Evolutionary conservation across 768 basidiomycete species (phyloP).

Genomic region (Daedalea quercina): DNA sequence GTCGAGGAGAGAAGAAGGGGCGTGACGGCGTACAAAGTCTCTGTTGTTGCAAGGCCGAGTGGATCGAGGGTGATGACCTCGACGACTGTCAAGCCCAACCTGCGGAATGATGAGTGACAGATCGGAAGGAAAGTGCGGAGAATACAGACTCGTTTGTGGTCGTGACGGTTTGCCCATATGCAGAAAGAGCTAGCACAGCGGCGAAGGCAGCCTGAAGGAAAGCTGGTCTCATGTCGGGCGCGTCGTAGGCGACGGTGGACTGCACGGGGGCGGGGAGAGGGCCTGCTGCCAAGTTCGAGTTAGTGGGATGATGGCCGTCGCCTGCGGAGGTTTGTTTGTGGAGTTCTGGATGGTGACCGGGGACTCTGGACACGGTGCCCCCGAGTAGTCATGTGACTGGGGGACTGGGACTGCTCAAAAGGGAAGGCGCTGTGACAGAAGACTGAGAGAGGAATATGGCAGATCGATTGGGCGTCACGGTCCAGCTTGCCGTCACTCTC

Average conservation of each 20-base stretch:
- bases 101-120: slow-evolving; percentile 12
- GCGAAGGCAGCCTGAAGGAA: slow-evolving; percentile 4
- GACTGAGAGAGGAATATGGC: not conserved
- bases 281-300: too few relatives aligned
- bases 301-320: not conserved
- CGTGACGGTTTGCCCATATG: slow-evolving; percentile 39
- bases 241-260: slow-evolving; percentile 7
- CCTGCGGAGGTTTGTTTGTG: too few relatives aligned
- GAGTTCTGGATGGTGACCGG: too few relatives aligned
- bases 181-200: slow-evolving; percentile 10
- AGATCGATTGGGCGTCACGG: slow-evolving; percentile 10
- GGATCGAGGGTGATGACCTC: slow-evolving; percentile 37
- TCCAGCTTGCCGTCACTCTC: slow-evolving; percentile 5
- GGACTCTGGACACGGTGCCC: too few relatives aligned
- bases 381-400: too few relatives aligned
- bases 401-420: not conserved
- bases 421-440: not conserved
- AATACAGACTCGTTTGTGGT: slow-evolving; percentile 30
- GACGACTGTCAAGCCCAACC: slow-evolving; percentile 46
- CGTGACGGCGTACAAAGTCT: slow-evolving; percentile 31
- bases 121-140: slow-evolving; percentile 2
- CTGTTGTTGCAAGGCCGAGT: slow-evolving; percentile 34
- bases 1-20: not conserved
- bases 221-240: not conserved
- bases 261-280: slow-evolving; percentile 5